A percentile compares a stretch with the other conserved stretches of the same genome.
phyloP scores from a whole-genome alignment of 148 eudicot genomes.

The Arbutus unedo region DNA sequence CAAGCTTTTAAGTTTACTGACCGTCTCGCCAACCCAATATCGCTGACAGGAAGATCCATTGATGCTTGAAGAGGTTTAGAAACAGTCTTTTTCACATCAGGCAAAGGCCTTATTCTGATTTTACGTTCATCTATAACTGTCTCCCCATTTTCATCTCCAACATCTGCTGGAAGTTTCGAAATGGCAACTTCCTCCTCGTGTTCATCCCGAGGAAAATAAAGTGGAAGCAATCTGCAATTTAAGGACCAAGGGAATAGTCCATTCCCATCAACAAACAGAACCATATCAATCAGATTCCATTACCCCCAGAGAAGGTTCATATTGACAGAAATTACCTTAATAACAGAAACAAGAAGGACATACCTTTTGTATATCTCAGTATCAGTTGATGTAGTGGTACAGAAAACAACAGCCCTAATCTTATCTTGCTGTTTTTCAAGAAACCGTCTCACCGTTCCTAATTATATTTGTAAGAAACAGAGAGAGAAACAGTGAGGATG shows the following conservation, averaged over 20 bases:
- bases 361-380: slow-evolving; percentile 96
- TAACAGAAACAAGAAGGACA: slow-evolving; percentile 10
- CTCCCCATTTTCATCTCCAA: slow-evolving; percentile 99
- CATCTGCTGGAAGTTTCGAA: slow-evolving; percentile 94
- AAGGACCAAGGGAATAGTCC: background rate
- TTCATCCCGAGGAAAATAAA: slow-evolving; percentile 96
- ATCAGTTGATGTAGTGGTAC: slow-evolving; percentile 72
- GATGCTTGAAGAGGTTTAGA: slow-evolving; percentile 55
- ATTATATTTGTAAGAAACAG: background rate
- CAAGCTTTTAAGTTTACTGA: slow-evolving; percentile 29
- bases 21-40: slow-evolving; percentile 69
- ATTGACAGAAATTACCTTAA: background rate
- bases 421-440: slow-evolving; percentile 94
- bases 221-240: slow-evolving; percentile 78
- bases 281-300: background rate
- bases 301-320: slow-evolving; percentile 3
- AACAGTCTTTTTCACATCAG: slow-evolving; percentile 56
- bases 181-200: slow-evolving; percentile 90
- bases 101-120: slow-evolving; percentile 89
- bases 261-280: background rate
- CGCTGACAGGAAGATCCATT: slow-evolving; percentile 61
- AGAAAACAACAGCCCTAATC: slow-evolving; percentile 75
- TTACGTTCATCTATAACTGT: slow-evolving; percentile 92
- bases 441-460: slow-evolving; percentile 94
- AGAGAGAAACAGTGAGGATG: slow-evolving; percentile 13